Evolutionary conservation across 2,329 filamentous ascomycete species (phyloP), one percentile per base, ranked within the genome.

Genomic region (Ophiosphaerella narmari): DNA sequence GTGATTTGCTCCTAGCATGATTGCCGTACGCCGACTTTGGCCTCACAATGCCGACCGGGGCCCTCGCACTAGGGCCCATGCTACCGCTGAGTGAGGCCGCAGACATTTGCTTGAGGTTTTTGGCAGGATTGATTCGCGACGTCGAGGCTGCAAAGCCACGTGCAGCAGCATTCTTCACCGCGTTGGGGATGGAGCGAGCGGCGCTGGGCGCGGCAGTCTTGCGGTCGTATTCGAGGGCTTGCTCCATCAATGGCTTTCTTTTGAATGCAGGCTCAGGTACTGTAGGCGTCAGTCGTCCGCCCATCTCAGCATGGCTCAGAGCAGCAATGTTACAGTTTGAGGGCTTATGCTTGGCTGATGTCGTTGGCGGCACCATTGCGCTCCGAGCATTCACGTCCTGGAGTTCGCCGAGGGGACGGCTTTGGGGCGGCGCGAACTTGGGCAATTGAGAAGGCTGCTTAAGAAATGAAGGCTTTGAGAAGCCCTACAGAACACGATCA

Each of bases 331-430:
- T 74, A 80, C 79, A 70, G 52, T 77, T 77, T 34, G 75, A 75
- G 44, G 79, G 78, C 67, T 81, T 82, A 59, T 82, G 77, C 59
- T 84, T 83, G 48, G 73, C 69, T 14, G 74, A 69, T 8, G 26
- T 29, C 18, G 75, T 74, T 9, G 78, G 76, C 13, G 78, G 78
- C 11, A 77, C 77, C 68, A 82, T 75, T 53, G 70, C 73, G 32
- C 67, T 70, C 44, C 82, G 80, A 59, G 77, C 72, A 66, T 87
- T 87, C 11, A 80, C 75, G 4, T 77, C 73, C 26, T 75, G 79
- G 68, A 84, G 74, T 61, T 85, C 82, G 50, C 66, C 68, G 35
- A 85, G 74, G 39, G 70, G 66, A 16, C 63, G 61, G 26, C 62
- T 24, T 14, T 48, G 50, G 9, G 65, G 63, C 34, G 66, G 63